Conservation (phyloP, 2,329 filamentous ascomycete species). For the Stagonosporopsis rhizophila region DNA sequence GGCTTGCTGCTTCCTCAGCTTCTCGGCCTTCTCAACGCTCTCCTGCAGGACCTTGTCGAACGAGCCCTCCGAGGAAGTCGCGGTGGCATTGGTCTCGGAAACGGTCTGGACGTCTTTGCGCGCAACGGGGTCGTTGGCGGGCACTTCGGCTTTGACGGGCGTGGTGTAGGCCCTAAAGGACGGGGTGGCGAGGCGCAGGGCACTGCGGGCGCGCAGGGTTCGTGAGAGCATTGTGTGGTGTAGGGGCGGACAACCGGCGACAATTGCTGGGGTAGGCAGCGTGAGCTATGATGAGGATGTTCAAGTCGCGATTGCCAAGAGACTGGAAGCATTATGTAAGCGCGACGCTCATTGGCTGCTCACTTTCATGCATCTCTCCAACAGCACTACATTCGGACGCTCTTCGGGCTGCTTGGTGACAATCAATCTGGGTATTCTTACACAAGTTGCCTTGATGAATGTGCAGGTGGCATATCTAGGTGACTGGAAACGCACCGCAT, state of each 20-base stretch:
- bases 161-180: conserved; percentile 36
- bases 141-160: conserved; percentile 57
- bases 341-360: conserved; percentile 4
- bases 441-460: no score
- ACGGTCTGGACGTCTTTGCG: conserved; percentile 59
- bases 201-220: conserved; percentile 39
- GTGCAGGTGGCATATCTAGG: background rate
- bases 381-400: background rate
- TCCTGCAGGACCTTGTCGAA: conserved; percentile 64
- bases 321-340: conserved; percentile 9
- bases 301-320: conserved; percentile 12
- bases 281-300: conserved; percentile 18
- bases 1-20: conserved; percentile 72
- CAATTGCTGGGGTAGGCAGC: conserved; percentile 4
- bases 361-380: background rate
- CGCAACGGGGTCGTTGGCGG: conserved; percentile 69
- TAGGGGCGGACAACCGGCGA: conserved; percentile 9
- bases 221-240: conserved; percentile 34
- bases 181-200: conserved; percentile 33
- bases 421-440: no score
- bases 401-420: background rate
- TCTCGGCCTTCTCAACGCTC: conserved; percentile 60
- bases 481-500: background rate
- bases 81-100: conserved; percentile 67
- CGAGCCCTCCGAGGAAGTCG: conserved; percentile 59